These are phyloP conservation scores for Chlamydomonas sp. DNA, from an alignment of 139 green algal species.

Conservation along the genomic window DNA sequence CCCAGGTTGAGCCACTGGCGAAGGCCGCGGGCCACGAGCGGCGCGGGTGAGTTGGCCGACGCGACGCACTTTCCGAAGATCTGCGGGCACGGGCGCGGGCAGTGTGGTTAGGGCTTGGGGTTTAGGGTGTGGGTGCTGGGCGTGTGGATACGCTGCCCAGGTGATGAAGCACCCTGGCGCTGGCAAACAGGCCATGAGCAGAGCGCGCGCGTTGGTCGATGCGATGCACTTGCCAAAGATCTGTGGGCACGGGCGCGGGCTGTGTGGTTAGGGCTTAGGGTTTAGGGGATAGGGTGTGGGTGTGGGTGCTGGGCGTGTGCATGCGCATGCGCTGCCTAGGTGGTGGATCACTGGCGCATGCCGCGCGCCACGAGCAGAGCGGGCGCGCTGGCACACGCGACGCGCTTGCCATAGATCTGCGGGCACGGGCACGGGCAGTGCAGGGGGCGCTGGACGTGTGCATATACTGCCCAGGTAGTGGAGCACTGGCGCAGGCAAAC, in stretches of 20 bases:
- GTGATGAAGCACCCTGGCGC: too few species aligned
- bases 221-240: too few species aligned
- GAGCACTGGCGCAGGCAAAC: too few species aligned
- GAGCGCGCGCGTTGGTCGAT: too few species aligned
- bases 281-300: too few species aligned
- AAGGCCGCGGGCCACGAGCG: slow-evolving; percentile 27
- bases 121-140: background rate
- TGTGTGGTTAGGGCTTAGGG: too few species aligned
- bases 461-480: too few species aligned
- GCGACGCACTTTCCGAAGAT: slow-evolving; percentile 36
- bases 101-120: background rate
- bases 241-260: too few species aligned
- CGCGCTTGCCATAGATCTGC: slow-evolving; percentile 23
- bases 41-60: slow-evolving; percentile 37
- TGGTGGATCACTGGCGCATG: slow-evolving; percentile 36
- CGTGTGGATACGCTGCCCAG: background rate
- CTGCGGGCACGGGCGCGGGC: background rate
- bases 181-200: too few species aligned
- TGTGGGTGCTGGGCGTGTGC: too few species aligned
- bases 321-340: too few species aligned
- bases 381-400: slow-evolving; percentile 45
- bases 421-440: background rate
- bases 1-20: slow-evolving; percentile 40
- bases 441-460: background rate
- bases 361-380: slow-evolving; percentile 25